Percentiles rank a stretch among this genome's conserved stretches.
These are phyloP conservation scores for Fusarium nodosum DNA, from an alignment of 2,329 filamentous ascomycete genomes.

Conservation along the genomic window DNA sequence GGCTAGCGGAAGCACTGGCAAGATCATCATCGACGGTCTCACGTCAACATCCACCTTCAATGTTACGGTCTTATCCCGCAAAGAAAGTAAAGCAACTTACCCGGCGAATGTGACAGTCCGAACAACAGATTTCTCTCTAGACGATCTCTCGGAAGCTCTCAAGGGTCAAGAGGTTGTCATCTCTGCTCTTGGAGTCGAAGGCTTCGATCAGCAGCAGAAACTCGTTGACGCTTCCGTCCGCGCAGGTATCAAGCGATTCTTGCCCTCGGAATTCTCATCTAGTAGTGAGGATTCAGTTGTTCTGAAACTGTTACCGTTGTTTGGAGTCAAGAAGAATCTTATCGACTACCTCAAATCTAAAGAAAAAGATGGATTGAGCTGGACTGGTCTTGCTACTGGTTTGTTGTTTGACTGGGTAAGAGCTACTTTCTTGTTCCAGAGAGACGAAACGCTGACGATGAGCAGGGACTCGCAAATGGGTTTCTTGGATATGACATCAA, in stretches of 20 bases:
- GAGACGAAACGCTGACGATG: not conserved
- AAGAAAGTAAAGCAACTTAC: slow-evolving; percentile 12
- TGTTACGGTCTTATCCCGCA: not conserved
- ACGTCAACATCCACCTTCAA: not conserved
- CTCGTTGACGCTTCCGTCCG: slow-evolving; percentile 1
- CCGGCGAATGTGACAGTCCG: not conserved
- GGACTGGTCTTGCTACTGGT: slow-evolving; percentile 12
- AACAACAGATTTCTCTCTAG: slow-evolving; percentile 6
- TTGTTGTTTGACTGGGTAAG: slow-evolving; percentile 16
- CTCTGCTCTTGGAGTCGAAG: not conserved
- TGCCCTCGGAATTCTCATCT: slow-evolving; percentile 5
- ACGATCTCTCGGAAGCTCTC: not conserved
- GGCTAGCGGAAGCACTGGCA: slow-evolving; percentile 16
- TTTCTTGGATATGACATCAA: slow-evolving; percentile 1
- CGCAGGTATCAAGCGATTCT: not conserved
- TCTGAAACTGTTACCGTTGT: not conserved
- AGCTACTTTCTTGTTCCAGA: fast-evolving
- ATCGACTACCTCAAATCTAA: slow-evolving; percentile 6
- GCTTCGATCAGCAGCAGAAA: slow-evolving; percentile 4
- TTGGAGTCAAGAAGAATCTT: slow-evolving; percentile 7
- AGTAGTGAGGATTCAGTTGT: slow-evolving; percentile 7
- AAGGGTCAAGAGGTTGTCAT: slow-evolving; percentile 4
- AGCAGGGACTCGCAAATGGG: not conserved
- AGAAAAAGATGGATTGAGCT: slow-evolving; percentile 7
- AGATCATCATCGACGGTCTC: not conserved